Base-by-base conservation (phyloP, 2,329 filamentous ascomycete genomes). In the Colletotrichum endophyticum region DNA sequence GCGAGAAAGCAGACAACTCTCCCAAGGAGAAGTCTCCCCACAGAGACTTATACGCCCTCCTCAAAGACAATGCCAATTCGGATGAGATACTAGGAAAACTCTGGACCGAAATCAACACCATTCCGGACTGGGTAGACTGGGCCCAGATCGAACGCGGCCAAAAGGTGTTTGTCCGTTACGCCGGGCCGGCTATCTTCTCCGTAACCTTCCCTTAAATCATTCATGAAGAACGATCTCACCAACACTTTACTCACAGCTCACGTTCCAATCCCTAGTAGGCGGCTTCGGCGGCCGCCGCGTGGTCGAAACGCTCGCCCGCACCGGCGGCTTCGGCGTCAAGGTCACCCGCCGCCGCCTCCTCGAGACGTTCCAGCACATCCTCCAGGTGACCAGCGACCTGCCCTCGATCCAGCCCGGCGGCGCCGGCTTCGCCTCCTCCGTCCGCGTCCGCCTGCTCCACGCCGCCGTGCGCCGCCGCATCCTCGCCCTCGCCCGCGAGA, bases 51-150 rank as follows among this genome's bases (percentile, higher is more conserved):
- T 95, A 94, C 80, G 86, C 86, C 13, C 83, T 95, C 11, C 84
- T 96, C 2, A 85, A 87, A 79, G 88, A 93, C 8, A 87, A 95
- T 82, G 86, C 88, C 12, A 82, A 85, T 3, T 85, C 87, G 8
- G 90, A 96, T 79, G 85, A 89, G 28, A 89, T 90, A 53, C 85
- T 90, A 4, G 80, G 81, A 3, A 80, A 89, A 70, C 85, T 96
- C 11, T 96, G 94, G 94, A 82, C 84, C 0, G 88, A 95, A 80
- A 87, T 94, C 68, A 93, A 92, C 73, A 92, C 89, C 0, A 84
- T 95, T 6, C 95, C 94, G 0, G 87, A 90, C 1, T 96, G 94
- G 94, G 94, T 96, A 4, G 92, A 96, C 81, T 96, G 94, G 94
- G 89, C 87, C 94, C 72, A 93, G 92, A 93, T 96, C 72, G 87